Percentiles rank a stretch among this genome's conserved stretches.
Evolutionary conservation across 306 rosid species (phyloP).

Genomic region (Pueraria montana): DNA sequence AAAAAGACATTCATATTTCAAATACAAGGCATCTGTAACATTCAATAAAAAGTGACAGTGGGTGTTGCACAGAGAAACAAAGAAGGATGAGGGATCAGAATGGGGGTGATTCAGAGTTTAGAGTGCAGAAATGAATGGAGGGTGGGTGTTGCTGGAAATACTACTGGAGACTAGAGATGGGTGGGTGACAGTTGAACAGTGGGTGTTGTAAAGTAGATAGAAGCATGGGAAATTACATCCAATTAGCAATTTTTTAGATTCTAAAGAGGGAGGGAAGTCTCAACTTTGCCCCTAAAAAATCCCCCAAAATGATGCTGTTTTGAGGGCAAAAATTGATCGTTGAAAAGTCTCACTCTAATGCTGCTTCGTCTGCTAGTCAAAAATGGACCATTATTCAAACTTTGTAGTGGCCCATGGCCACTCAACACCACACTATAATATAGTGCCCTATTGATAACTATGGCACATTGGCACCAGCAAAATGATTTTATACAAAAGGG

Average conservation of each 20-base stretch:
- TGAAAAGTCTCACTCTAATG: neutral
- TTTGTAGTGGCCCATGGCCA: neutral
- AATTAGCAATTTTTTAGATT: neutral
- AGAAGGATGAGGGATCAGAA: neutral
- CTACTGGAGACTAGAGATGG: neutral
- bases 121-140: neutral
- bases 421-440: neutral
- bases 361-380: neutral
- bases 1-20: neutral
- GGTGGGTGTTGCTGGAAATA: neutral
- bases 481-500: neutral
- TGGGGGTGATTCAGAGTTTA: neutral
- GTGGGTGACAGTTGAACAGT: neutral
- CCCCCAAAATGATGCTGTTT: neutral
- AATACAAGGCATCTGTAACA: neutral
- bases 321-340: neutral
- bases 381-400: neutral
- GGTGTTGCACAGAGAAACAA: neutral
- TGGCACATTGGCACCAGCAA: neutral
- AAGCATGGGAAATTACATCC: neutral
- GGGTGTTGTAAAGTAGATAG: neutral
- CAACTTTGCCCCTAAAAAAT: neutral
- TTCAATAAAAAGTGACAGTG: neutral
- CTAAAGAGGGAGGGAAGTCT: neutral
- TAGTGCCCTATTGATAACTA: neutral